Conservation (phyloP, 495 filamentous ascomycete genomes). For the Xylaria grammica region DNA sequence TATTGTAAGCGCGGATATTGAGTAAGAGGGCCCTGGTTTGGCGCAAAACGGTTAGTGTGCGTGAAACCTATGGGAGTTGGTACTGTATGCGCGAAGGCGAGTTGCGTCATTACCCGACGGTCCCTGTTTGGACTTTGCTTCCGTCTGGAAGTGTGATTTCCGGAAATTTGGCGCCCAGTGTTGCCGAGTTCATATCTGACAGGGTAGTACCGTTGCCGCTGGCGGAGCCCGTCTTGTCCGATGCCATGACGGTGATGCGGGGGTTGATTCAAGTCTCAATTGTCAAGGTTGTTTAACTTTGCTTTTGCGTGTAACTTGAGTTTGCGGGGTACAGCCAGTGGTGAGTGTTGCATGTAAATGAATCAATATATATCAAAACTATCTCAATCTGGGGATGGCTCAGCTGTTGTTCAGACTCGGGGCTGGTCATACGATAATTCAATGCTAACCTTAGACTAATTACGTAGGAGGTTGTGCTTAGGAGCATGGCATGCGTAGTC, state of each 20-base stretch:
- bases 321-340: too few relatives aligned
- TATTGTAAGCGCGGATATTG: conserved; percentile 36
- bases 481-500: too few relatives aligned
- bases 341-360: too few relatives aligned
- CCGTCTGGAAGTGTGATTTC: conserved; percentile 33
- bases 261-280: too few relatives aligned
- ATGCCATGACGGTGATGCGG: conserved; percentile 19
- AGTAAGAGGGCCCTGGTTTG: conserved; percentile 27
- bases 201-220: conserved; percentile 21
- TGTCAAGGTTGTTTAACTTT: background rate
- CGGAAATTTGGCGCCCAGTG: conserved; percentile 28
- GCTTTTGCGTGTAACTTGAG: background rate
- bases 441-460: too few relatives aligned
- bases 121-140: conserved; percentile 36
- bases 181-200: conserved; percentile 30
- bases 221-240: background rate
- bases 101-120: conserved; percentile 23
- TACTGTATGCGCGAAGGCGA: background rate
- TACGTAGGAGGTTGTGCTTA: too few relatives aligned
- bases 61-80: background rate
- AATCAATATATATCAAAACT: too few relatives aligned
- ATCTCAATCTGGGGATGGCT: too few relatives aligned
- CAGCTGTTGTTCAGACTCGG: background rate
- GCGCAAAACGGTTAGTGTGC: background rate
- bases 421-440: background rate